phyloP scores from a whole-genome alignment of 2,329 filamentous ascomycete species.

The Leptodontidium sp. region DNA sequence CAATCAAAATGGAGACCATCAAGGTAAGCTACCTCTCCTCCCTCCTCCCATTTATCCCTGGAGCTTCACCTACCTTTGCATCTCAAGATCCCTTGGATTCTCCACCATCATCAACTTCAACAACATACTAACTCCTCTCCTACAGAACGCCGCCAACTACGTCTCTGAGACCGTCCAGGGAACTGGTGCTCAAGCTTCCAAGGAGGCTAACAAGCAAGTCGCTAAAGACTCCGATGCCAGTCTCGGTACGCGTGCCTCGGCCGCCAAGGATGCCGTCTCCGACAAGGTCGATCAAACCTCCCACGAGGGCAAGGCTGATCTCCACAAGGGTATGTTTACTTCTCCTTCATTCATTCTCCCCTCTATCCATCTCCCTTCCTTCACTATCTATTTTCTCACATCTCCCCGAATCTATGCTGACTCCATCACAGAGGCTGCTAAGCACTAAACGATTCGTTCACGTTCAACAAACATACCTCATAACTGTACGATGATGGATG shows the following conservation, averaged over 20 bases:
- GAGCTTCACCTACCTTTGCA: constrained; percentile 1
- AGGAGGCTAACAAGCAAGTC: constrained; percentile 66
- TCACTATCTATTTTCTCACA: no score
- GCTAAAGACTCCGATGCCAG: constrained; percentile 59
- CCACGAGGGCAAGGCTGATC: constrained; percentile 58
- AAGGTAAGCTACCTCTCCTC: constrained; percentile 41
- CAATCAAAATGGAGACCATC: constrained; percentile 48
- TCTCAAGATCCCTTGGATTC: background rate
- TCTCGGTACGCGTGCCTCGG: constrained; percentile 55
- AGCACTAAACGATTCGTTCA: constrained; percentile 44
- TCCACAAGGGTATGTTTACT: constrained; percentile 54
- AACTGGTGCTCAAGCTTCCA: constrained; percentile 56
- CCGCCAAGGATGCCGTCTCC: constrained; percentile 57
- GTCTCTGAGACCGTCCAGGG: constrained; percentile 62
- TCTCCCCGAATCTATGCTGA: constrained; percentile 24
- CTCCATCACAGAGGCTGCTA: constrained; percentile 43
- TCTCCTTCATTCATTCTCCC: background rate
- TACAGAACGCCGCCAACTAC: constrained; percentile 62
- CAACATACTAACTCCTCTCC: constrained; percentile 21
- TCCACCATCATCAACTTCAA: background rate
- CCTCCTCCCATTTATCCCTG: background rate
- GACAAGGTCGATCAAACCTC: constrained; percentile 62
- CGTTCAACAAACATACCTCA: constrained; percentile 23
- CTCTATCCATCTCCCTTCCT: background rate
- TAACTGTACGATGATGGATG: constrained; percentile 19